Percentiles rank a stretch among this genome's conserved stretches.
phyloP scores from a whole-genome alignment of 805 yeast genomes.

The Candida germanica region DNA sequence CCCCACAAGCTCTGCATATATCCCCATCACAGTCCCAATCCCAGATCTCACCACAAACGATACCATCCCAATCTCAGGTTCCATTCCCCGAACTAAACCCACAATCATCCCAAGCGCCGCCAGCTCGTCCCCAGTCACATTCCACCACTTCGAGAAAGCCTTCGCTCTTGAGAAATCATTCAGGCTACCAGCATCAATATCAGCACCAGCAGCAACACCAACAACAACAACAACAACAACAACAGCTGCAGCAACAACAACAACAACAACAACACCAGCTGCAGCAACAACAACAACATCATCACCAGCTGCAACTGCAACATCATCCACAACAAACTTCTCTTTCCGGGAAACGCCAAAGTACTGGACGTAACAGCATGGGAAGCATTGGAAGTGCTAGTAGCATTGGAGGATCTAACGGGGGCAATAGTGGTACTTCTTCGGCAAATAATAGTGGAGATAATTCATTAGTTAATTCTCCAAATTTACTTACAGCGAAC shows the following conservation, averaged over 20 bases:
- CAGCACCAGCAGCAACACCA: too few relatives aligned
- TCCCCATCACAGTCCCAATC: too few relatives aligned
- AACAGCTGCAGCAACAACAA: neutral
- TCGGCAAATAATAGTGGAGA: slow-evolving; percentile 11
- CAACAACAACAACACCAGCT: too few relatives aligned
- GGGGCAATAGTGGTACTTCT: slow-evolving; percentile 5
- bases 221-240: too few relatives aligned
- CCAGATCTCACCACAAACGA: too few relatives aligned
- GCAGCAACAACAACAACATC: slow-evolving; percentile 1
- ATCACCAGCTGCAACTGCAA: neutral
- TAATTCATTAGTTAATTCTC: slow-evolving; percentile 9
- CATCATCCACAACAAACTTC: too few relatives aligned
- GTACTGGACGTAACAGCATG: too few relatives aligned
- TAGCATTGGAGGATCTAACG: neutral
- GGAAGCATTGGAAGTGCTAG: too few relatives aligned
- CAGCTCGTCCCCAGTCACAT: neutral
- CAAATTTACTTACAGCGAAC: slow-evolving; percentile 4
- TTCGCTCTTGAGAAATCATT: slow-evolving; percentile 15
- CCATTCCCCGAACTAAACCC: neutral
- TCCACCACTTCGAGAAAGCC: slow-evolving; percentile 14
- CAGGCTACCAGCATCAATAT: slow-evolving; percentile 7
- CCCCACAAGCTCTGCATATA: too few relatives aligned
- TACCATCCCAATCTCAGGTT: too few relatives aligned
- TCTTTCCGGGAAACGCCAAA: too few relatives aligned
- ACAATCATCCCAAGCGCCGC: neutral